Conservation (phyloP, 176 grass and related monocot species). For the Canna indica region DNA sequence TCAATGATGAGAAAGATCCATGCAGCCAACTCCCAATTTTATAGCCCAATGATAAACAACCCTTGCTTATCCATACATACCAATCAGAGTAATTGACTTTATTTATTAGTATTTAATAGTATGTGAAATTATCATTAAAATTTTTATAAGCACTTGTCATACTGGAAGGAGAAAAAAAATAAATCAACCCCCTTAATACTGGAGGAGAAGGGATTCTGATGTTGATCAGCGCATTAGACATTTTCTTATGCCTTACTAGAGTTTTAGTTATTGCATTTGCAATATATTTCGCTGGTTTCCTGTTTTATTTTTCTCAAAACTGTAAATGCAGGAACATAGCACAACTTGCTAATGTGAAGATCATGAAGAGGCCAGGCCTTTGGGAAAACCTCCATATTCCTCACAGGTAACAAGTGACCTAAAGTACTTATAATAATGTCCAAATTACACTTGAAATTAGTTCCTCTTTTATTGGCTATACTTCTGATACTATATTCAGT, state of each 20-base stretch:
- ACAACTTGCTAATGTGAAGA: slow-evolving; percentile 76
- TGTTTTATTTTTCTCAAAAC: slow-evolving; percentile 10
- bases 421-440: slow-evolving; percentile 6
- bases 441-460: neutral
- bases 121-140: too few relatives aligned
- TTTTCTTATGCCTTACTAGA: neutral
- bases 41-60: too few relatives aligned
- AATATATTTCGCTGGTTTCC: neutral
- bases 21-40: too few relatives aligned
- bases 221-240: too few relatives aligned
- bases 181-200: too few relatives aligned
- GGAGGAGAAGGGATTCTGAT: too few relatives aligned
- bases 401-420: slow-evolving; percentile 37
- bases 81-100: too few relatives aligned
- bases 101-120: too few relatives aligned
- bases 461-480: neutral
- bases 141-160: too few relatives aligned
- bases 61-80: too few relatives aligned
- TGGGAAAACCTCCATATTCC: slow-evolving; percentile 79
- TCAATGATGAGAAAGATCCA: too few relatives aligned
- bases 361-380: slow-evolving; percentile 61
- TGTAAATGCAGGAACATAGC: slow-evolving; percentile 72
- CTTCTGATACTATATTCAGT: neutral
- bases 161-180: too few relatives aligned
- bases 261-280: neutral